Evolutionary conservation across 371 early-diverging fungal species (phyloP).

Genomic region (Saksenaea vasiformis): DNA sequence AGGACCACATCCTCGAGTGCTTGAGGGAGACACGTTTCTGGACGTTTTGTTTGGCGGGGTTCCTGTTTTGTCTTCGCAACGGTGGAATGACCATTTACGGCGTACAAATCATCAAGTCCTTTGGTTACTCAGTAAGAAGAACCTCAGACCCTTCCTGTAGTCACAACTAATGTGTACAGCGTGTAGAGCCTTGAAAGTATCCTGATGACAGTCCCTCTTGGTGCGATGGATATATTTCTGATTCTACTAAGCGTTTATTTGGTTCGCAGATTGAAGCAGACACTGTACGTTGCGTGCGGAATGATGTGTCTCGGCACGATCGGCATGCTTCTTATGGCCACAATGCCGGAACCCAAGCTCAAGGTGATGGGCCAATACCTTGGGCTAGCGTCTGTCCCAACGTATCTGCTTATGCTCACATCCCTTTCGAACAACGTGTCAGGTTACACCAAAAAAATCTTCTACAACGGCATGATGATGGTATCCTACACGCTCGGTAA

Average conservation of each 20-base stretch:
- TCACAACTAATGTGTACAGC: constrained; percentile 11
- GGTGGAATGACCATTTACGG: constrained; percentile 44
- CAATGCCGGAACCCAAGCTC: constrained; percentile 24
- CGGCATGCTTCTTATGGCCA: constrained; percentile 25
- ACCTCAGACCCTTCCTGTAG: background rate
- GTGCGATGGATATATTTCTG: constrained; percentile 23
- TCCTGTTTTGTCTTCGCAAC: constrained; percentile 41
- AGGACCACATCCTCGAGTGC: constrained; percentile 37
- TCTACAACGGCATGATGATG: constrained; percentile 23
- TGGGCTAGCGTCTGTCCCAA: constrained; percentile 23
- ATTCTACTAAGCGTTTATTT: constrained; percentile 21
- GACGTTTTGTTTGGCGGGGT: constrained; percentile 30
- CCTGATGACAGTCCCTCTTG: constrained; percentile 25
- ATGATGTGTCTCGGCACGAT: constrained; percentile 20
- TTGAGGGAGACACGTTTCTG: constrained; percentile 35
- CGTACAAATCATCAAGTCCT: constrained; percentile 28
- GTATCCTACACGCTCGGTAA: constrained; percentile 32
- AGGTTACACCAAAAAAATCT: constrained; percentile 41
- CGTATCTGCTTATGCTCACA: constrained; percentile 22
- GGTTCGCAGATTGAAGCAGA: constrained; percentile 19
- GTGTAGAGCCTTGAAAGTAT: constrained; percentile 27
- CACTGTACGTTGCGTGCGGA: constrained; percentile 21
- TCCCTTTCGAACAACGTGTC: constrained; percentile 32
- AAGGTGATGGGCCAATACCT: constrained; percentile 31
- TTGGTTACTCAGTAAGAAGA: constrained; percentile 38